Percentiles rank a stretch among this genome's conserved stretches.
Conservation (phyloP, 2,329 filamentous ascomycete genomes). For the Monosporascus sp. region DNA sequence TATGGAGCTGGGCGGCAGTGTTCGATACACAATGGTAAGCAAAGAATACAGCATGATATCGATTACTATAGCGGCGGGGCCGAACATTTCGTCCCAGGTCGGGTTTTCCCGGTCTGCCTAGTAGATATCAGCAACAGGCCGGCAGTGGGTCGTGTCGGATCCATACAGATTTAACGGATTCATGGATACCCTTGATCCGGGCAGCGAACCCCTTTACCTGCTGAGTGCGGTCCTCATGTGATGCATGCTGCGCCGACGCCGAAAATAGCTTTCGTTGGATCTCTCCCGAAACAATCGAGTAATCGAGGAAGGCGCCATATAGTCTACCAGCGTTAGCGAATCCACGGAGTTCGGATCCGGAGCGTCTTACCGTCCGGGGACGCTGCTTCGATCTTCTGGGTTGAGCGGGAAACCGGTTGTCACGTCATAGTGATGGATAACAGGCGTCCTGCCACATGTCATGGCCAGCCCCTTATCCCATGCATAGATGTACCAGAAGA, state of each 20-base stretch:
- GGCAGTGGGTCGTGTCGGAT: neutral
- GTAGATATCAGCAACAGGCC: neutral
- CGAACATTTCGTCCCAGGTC: conserved; percentile 5
- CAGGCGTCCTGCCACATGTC: conserved; percentile 20
- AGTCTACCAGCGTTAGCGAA: conserved; percentile 10
- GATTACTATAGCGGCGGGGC: conserved; percentile 2
- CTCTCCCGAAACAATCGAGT: conserved; percentile 17
- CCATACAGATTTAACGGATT: conserved; percentile 12
- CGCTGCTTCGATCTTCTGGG: neutral
- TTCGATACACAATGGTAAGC: conserved; percentile 10
- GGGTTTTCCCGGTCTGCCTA: conserved; percentile 6
- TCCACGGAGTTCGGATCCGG: neutral
- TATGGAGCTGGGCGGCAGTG: conserved; percentile 4
- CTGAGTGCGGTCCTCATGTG: conserved; percentile 13
- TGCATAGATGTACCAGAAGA: conserved; percentile 24
- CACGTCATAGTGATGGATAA: conserved; percentile 24
- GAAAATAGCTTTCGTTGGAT: conserved; percentile 21
- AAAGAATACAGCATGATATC: conserved; percentile 8
- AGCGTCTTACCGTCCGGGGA: conserved; percentile 3
- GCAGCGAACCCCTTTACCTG: conserved; percentile 14
- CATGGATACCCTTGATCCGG: conserved; percentile 9
- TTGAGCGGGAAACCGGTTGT: conserved; percentile 8
- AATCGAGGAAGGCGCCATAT: conserved; percentile 15
- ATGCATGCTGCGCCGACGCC: conserved; percentile 13
- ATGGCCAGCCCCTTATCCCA: conserved; percentile 25